Conservation (phyloP, 768 basidiomycete species). For the Trametes gibbosa region DNA sequence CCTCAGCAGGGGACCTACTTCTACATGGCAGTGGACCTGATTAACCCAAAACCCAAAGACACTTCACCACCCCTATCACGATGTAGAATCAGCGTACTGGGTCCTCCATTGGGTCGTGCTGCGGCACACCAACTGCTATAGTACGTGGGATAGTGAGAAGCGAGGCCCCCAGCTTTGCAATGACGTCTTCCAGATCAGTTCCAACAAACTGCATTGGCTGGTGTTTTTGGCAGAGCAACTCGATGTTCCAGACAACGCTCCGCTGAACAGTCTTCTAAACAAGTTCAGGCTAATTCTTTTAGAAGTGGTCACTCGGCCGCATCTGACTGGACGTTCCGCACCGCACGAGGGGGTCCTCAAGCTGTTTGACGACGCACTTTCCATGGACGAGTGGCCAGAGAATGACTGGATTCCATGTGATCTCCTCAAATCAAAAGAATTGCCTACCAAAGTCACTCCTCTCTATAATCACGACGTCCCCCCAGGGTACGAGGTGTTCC, state of each 20-base stretch:
- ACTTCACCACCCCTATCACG: neutral
- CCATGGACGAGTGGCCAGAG: neutral
- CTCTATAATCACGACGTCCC: too few relatives aligned
- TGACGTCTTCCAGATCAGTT: neutral
- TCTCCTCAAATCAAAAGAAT: neutral
- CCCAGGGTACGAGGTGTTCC: too few relatives aligned
- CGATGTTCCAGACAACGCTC: too few relatives aligned
- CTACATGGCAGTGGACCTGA: too few relatives aligned
- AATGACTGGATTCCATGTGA: neutral
- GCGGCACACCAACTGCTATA: neutral
- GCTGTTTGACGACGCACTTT: neutral
- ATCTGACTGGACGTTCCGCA: too few relatives aligned
- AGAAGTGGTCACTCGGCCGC: neutral
- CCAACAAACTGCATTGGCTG: too few relatives aligned
- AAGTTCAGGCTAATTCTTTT: neutral
- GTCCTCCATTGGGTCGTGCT: neutral
- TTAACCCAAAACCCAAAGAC: too few relatives aligned
- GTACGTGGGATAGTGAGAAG: neutral
- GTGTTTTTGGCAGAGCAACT: too few relatives aligned
- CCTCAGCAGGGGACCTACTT: too few relatives aligned
- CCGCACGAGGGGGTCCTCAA: neutral
- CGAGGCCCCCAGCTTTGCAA: neutral
- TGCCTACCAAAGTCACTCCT: neutral
- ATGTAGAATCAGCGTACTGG: neutral
- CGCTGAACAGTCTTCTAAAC: too few relatives aligned